phyloP scores from a whole-genome alignment of 495 filamentous ascomycete genomes.

The Xylaria scruposa region DNA sequence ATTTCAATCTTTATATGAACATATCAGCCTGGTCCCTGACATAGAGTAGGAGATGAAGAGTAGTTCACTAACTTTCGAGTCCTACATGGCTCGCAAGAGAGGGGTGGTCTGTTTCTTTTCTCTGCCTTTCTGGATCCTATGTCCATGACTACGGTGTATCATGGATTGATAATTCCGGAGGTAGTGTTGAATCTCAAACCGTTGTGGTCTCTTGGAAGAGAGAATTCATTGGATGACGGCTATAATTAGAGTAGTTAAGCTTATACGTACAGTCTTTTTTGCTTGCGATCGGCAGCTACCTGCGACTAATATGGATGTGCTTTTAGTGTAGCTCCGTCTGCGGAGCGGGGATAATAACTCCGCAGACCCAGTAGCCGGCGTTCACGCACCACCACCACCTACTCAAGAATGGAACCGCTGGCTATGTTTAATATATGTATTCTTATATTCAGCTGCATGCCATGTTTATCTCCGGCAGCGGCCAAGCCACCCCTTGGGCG shows the following conservation, averaged over 20 bases:
- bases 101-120: constrained; percentile 30
- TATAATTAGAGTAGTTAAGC: neutral
- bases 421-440: neutral
- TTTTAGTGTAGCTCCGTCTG: neutral
- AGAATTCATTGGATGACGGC: neutral
- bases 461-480: neutral
- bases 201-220: neutral
- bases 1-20: constrained; percentile 39
- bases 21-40: neutral
- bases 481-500: neutral
- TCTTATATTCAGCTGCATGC: neutral
- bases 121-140: constrained; percentile 16
- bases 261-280: neutral
- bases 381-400: neutral
- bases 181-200: neutral
- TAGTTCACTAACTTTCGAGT: constrained; percentile 35
- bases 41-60: neutral
- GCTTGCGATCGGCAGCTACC: neutral
- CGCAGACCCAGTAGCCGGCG: neutral
- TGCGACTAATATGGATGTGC: neutral
- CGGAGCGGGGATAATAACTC: constrained; percentile 17
- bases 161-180: neutral
- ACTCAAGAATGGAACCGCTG: neutral
- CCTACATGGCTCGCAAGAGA: constrained; percentile 39
- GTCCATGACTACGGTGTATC: constrained; percentile 17